These are phyloP conservation scores for Oligophagozyma castellii DNA, from an alignment of 1,139 yeast species.

Conservation along the genomic window DNA sequence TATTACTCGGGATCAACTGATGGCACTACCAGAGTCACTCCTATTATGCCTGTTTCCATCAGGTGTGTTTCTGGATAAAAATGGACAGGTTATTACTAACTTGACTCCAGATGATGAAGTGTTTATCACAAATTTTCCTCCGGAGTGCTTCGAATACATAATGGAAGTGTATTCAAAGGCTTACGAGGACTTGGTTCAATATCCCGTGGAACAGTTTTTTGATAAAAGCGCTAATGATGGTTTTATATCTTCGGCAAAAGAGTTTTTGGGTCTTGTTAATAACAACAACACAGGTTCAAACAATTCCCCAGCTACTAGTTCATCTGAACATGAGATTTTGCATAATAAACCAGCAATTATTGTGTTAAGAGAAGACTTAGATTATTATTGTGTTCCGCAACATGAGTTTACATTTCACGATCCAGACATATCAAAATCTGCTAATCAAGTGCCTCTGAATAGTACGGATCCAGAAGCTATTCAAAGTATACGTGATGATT, in stretches of 20 bases:
- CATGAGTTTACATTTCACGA: slow-evolving; percentile 21
- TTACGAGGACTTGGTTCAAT: slow-evolving; percentile 19
- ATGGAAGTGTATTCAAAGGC: slow-evolving; percentile 37
- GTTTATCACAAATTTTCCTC: slow-evolving; percentile 64
- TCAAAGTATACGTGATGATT: slow-evolving; percentile 17
- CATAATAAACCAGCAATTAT: slow-evolving; percentile 81
- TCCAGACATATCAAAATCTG: slow-evolving; percentile 19
- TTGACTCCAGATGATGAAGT: slow-evolving; percentile 67
- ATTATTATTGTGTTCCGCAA: slow-evolving; percentile 73
- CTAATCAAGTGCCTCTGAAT: slow-evolving; percentile 13
- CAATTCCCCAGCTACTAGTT: slow-evolving; percentile 14
- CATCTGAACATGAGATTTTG: slow-evolving; percentile 41
- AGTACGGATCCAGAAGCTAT: slow-evolving; percentile 15
- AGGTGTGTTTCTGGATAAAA: slow-evolving; percentile 67
- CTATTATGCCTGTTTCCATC: slow-evolving; percentile 78
- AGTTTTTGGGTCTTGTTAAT: slow-evolving; percentile 21
- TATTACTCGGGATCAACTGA: slow-evolving; percentile 75
- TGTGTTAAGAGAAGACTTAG: slow-evolving; percentile 86
- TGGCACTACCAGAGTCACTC: slow-evolving; percentile 84
- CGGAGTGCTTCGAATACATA: slow-evolving; percentile 73
- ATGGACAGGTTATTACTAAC: slow-evolving; percentile 65
- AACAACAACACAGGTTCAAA: slow-evolving; percentile 20
- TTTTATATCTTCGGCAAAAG: slow-evolving; percentile 28
- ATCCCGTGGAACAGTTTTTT: slow-evolving; percentile 20
- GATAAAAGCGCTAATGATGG: slow-evolving; percentile 6